A percentile compares a stretch with the other conserved stretches of the same genome.
Conservation (phyloP, 1,139 yeast species). For the Debaryomycetaceae sp. region DNA sequence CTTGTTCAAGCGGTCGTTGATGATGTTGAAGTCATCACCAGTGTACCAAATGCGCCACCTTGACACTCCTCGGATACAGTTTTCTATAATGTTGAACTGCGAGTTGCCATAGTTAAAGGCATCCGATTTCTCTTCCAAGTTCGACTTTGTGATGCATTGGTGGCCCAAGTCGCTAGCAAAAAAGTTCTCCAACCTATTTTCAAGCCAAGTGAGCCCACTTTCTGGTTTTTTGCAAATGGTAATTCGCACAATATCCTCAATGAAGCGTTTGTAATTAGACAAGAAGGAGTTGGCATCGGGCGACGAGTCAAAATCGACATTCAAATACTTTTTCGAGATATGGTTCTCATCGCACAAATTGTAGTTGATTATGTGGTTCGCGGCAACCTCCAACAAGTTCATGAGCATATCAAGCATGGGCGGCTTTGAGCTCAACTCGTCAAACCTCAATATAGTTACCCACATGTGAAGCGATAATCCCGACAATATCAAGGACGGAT, state of each 20-base stretch:
- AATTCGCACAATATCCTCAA: constrained; percentile 87
- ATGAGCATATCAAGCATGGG: constrained; percentile 55
- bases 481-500: constrained; percentile 83
- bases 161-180: constrained; percentile 73
- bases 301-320: constrained; percentile 81
- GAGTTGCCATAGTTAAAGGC: constrained; percentile 75
- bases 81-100: constrained; percentile 83
- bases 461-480: constrained; percentile 91
- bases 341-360: constrained; percentile 64
- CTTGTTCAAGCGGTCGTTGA: constrained; percentile 51
- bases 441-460: constrained; percentile 84
- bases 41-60: constrained; percentile 94
- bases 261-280: constrained; percentile 73
- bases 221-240: constrained; percentile 83
- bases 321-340: constrained; percentile 60
- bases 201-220: constrained; percentile 79
- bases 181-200: constrained; percentile 64
- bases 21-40: constrained; percentile 57
- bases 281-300: constrained; percentile 79
- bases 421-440: constrained; percentile 54
- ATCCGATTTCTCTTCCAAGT: constrained; percentile 59
- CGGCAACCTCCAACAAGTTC: constrained; percentile 67
- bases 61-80: constrained; percentile 88
- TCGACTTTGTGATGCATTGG: constrained; percentile 53
- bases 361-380: constrained; percentile 75